Conservation (phyloP, 1,139 yeast genomes). For the Debaryomycetaceae sp. region DNA sequence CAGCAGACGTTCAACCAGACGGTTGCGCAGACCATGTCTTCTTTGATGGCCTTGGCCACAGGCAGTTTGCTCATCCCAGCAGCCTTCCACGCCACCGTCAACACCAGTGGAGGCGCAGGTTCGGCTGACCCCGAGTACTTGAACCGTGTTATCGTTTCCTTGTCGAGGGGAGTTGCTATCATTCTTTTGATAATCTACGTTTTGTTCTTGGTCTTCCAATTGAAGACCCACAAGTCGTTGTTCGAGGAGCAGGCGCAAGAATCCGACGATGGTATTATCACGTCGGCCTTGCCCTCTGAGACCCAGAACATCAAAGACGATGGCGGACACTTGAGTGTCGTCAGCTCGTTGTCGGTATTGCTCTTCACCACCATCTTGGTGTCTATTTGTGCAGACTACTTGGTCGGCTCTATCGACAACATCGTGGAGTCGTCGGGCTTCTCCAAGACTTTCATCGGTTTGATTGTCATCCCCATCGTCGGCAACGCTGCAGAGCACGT, state of each 20-base stretch:
- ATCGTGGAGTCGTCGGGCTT: slow-evolving; percentile 81
- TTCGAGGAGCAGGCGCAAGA: slow-evolving; percentile 42
- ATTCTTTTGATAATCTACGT: slow-evolving; percentile 75
- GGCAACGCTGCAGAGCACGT: slow-evolving; percentile 99
- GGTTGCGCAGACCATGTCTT: slow-evolving; percentile 96
- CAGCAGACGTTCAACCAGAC: slow-evolving; percentile 93
- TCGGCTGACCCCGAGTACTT: slow-evolving; percentile 41
- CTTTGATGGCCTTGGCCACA: slow-evolving; percentile 86
- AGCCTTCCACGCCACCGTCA: slow-evolving; percentile 86
- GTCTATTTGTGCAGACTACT: slow-evolving; percentile 86
- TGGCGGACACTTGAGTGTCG: slow-evolving; percentile 34
- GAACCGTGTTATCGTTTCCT: slow-evolving; percentile 56
- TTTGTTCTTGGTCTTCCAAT: slow-evolving; percentile 79
- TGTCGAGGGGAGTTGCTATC: slow-evolving; percentile 85
- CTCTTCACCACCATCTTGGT: slow-evolving; percentile 72
- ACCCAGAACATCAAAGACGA: slow-evolving; percentile 29
- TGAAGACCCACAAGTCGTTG: slow-evolving; percentile 72
- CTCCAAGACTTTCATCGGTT: slow-evolving; percentile 92
- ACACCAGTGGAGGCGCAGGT: slow-evolving; percentile 38
- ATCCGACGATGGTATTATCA: slow-evolving; percentile 35
- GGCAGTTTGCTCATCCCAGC: slow-evolving; percentile 91
- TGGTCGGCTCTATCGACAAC: slow-evolving; percentile 89
- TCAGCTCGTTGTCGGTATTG: slow-evolving; percentile 46
- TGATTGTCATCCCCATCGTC: slow-evolving; percentile 89
- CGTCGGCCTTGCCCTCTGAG: slow-evolving; percentile 25